A percentile compares a stretch with the other conserved stretches of the same genome.
Evolutionary conservation across 306 rosid genomes (phyloP).

Genomic region (Quercus alba): DNA sequence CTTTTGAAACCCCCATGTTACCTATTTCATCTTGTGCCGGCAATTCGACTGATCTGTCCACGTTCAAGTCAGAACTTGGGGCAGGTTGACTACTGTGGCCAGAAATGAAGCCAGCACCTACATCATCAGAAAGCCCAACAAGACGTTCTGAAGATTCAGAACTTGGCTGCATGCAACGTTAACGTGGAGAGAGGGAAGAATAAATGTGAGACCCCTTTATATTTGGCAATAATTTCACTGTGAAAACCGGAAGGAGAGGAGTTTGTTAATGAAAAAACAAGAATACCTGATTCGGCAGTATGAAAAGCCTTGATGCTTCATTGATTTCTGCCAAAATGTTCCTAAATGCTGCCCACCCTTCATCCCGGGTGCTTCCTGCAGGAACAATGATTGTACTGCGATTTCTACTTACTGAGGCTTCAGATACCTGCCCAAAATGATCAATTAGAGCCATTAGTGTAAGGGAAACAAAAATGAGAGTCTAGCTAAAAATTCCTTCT

Average conservation of each 20-base stretch:
- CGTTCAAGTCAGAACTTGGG: conserved; percentile 79
- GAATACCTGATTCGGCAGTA: conserved; percentile 86
- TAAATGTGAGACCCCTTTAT: conserved; percentile 9
- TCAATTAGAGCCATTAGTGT: conserved; percentile 21
- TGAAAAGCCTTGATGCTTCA: conserved; percentile 94
- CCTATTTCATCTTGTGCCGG: conserved; percentile 86
- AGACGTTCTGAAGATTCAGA: conserved; percentile 85
- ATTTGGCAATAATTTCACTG: conserved; percentile 4
- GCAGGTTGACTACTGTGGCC: conserved; percentile 88
- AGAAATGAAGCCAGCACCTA: conserved; percentile 98
- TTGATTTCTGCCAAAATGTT: conserved; percentile 95
- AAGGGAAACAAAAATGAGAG: conserved; percentile 5
- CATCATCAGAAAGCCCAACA: conserved; percentile 97
- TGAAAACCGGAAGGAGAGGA: conserved; percentile 4
- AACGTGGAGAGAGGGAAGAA: conserved; percentile 16
- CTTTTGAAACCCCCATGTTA: conserved; percentile 90
- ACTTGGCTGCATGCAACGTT: conserved; percentile 59
- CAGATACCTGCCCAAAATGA: conserved; percentile 69
- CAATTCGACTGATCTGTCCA: conserved; percentile 78
- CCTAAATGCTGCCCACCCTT: conserved; percentile 98
- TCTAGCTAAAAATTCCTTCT: background rate
- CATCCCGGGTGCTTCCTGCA: conserved; percentile 92
- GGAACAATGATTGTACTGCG: conserved; percentile 99
- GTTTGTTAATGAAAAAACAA: conserved; percentile 19
- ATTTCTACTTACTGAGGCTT: conserved; percentile 97